A percentile compares a stretch with the other conserved stretches of the same genome.
These are phyloP conservation scores for Saraca asoca DNA, from an alignment of 331 rosid species.

Conservation along the genomic window DNA sequence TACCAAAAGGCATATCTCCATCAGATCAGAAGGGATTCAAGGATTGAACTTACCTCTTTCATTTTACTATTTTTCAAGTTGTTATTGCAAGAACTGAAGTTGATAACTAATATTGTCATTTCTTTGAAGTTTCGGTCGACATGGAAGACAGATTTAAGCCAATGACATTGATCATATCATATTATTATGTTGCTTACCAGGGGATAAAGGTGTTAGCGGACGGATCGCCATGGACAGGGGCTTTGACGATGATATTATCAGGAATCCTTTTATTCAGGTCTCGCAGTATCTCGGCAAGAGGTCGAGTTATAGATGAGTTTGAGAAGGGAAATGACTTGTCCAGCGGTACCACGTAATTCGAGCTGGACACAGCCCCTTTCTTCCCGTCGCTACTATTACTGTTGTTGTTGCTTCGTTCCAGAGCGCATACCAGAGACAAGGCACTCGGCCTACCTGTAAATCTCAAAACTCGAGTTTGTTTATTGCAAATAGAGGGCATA, in stretches of 20 bases:
- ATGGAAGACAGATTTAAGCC: too few relatives aligned
- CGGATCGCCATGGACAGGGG: constrained; percentile 39
- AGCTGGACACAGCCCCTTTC: constrained; percentile 58
- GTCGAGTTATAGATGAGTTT: constrained; percentile 77
- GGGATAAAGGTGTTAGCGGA: constrained; percentile 61
- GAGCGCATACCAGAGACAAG: constrained; percentile 32
- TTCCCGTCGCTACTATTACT: constrained; percentile 39
- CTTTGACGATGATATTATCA: constrained; percentile 66
- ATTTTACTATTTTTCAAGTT: neutral
- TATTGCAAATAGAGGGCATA: constrained; percentile 2
- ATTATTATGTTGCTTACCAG: constrained; percentile 46
- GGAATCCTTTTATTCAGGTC: constrained; percentile 89
- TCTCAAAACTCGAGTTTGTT: neutral
- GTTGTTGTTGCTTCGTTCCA: constrained; percentile 43
- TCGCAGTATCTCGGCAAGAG: constrained; percentile 79
- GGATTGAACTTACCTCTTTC: neutral
- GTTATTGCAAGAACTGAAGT: neutral
- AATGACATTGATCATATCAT: neutral
- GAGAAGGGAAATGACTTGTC: constrained; percentile 65
- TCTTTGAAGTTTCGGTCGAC: too few relatives aligned
- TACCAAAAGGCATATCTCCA: constrained; percentile 28
- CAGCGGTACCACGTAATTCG: constrained; percentile 85
- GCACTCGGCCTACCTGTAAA: neutral
- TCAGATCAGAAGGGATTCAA: constrained; percentile 8
- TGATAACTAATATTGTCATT: neutral